Conservation (phyloP, 768 basidiomycete species). For the Leccinum longicurvipes region DNA sequence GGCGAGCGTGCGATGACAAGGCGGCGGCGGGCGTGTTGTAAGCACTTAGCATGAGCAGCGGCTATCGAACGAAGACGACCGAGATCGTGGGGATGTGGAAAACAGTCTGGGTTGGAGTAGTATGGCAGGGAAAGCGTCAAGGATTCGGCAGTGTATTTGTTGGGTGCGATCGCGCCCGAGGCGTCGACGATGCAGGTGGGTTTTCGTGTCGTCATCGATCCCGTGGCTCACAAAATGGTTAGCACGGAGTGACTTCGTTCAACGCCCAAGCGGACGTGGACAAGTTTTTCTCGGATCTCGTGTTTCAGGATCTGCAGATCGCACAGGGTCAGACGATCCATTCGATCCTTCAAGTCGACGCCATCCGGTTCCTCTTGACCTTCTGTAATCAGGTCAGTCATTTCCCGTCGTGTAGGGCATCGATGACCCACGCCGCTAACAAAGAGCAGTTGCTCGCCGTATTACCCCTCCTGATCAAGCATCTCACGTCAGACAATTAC, state of each 20-base stretch:
- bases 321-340: conserved; percentile 58
- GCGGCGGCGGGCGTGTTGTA: conserved; percentile 93
- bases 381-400: conserved; percentile 87
- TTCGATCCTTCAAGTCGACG: conserved; percentile 92
- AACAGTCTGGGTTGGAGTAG: conserved; percentile 64
- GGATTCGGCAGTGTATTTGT: conserved; percentile 87
- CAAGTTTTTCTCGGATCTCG: conserved; percentile 91
- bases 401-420: neutral
- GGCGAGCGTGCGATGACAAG: conserved; percentile 80
- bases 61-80: conserved; percentile 81
- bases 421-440: conserved; percentile 55
- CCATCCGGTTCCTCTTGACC: conserved; percentile 90
- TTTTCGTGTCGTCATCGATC: neutral
- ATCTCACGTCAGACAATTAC: conserved; percentile 80
- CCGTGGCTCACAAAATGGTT: neutral
- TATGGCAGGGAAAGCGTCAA: conserved; percentile 83
- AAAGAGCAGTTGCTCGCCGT: conserved; percentile 88
- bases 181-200: conserved; percentile 81
- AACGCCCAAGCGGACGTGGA: conserved; percentile 92
- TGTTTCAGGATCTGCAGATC: conserved; percentile 82
- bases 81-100: conserved; percentile 81
- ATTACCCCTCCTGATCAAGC: conserved; percentile 80
- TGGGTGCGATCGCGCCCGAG: conserved; percentile 88
- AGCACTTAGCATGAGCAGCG: conserved; percentile 76
- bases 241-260: conserved; percentile 92